Percentiles rank a stretch among this genome's conserved stretches.
Evolutionary conservation across 768 basidiomycete genomes (phyloP).

Genomic region (Podaxis sp.): DNA sequence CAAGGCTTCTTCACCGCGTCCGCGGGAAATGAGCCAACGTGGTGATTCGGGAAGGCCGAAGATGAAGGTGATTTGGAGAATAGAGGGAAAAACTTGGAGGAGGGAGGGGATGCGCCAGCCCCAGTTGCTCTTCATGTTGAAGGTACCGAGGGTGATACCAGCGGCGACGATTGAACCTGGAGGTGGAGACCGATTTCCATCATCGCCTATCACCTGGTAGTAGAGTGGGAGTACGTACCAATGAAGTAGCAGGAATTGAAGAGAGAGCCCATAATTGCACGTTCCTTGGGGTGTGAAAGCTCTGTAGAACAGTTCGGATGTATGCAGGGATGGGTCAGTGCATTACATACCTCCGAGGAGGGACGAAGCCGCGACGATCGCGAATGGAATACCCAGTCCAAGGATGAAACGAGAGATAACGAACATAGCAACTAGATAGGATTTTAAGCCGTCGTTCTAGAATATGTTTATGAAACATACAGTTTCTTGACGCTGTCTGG

Average conservation of each 20-base stretch:
- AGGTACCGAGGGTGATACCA: constrained; percentile 63
- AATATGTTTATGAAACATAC: constrained; percentile 28
- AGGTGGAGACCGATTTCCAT: not conserved
- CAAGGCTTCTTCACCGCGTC: constrained; percentile 48
- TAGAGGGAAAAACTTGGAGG: constrained; percentile 54
- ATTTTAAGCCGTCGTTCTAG: not conserved
- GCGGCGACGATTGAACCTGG: constrained; percentile 59
- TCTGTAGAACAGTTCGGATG: constrained; percentile 31
- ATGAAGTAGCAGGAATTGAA: constrained; percentile 67
- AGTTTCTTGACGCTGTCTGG: constrained; percentile 48
- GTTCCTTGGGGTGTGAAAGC: constrained; percentile 69
- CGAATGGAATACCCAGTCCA: constrained; percentile 61
- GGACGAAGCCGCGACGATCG: constrained; percentile 64
- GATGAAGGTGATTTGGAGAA: constrained; percentile 55
- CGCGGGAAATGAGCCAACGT: constrained; percentile 61
- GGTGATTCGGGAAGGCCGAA: constrained; percentile 65
- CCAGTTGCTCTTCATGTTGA: constrained; percentile 56
- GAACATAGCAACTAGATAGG: constrained; percentile 53
- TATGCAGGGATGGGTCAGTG: not conserved
- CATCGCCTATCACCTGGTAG: not conserved
- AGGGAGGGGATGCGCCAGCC: constrained; percentile 73
- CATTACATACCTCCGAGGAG: constrained; percentile 48
- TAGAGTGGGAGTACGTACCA: constrained; percentile 27
- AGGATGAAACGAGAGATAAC: constrained; percentile 54
- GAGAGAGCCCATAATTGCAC: constrained; percentile 60